A percentile compares a stretch with the other conserved stretches of the same genome.
Evolutionary conservation across 345 rosid genomes (phyloP).

Genomic region (Eucalyptus sp.): DNA sequence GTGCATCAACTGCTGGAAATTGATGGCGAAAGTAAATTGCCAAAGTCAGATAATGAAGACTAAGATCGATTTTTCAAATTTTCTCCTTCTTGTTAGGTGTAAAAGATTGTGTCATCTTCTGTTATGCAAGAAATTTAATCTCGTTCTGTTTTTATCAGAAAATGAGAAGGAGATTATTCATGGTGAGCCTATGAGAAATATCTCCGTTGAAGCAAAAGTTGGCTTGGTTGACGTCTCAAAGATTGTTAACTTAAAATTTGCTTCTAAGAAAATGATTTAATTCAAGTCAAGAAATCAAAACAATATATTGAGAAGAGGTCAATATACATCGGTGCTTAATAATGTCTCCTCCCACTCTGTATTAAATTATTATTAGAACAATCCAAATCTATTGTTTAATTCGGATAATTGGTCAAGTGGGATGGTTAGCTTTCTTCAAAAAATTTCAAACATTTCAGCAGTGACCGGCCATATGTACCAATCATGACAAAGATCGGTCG

Average conservation of each 20-base stretch:
- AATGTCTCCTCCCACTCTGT: neutral
- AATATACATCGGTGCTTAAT: neutral
- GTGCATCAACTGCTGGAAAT: conserved; percentile 4
- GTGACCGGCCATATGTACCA: neutral
- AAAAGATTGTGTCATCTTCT: too few relatives aligned
- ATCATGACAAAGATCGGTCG: neutral
- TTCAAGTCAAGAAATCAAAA: neutral
- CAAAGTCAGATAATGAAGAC: neutral
- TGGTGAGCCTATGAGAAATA: too few relatives aligned
- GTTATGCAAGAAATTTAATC: too few relatives aligned
- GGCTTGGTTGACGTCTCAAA: neutral
- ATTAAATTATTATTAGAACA: neutral
- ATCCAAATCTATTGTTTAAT: neutral
- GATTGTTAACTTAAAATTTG: neutral
- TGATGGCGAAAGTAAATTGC: neutral
- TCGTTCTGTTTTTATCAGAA: too few relatives aligned
- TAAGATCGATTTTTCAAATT: neutral
- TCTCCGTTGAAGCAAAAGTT: too few relatives aligned
- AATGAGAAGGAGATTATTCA: too few relatives aligned
- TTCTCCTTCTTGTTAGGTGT: too few relatives aligned
- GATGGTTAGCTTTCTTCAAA: neutral
- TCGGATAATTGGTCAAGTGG: neutral
- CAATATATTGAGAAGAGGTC: neutral
- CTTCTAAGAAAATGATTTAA: neutral
- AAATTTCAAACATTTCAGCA: neutral